Conservation (phyloP, 2,329 filamentous ascomycete species). For the Arthrinium phaeospermum region DNA sequence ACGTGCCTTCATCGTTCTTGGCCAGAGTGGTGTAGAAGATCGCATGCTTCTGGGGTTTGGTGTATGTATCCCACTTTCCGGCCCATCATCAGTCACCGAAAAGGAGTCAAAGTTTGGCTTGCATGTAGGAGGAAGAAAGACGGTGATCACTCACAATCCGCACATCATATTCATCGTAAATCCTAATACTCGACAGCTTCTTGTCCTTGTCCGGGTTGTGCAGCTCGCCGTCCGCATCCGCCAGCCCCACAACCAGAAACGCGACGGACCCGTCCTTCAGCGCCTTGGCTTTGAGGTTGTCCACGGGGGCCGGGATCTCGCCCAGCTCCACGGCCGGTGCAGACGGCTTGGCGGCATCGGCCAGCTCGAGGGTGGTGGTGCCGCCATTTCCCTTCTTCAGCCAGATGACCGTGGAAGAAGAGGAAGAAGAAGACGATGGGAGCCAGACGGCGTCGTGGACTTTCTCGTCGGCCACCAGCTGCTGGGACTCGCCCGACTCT, state of each 20-base stretch:
- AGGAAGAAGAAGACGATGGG: constrained; percentile 30
- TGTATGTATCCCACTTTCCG: constrained; percentile 40
- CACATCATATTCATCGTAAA: constrained; percentile 43
- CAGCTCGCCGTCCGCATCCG: constrained; percentile 38
- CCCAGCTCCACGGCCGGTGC: constrained; percentile 35
- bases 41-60: constrained; percentile 37
- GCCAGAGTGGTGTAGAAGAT: constrained; percentile 47
- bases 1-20: constrained; percentile 33
- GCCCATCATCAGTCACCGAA: constrained; percentile 1
- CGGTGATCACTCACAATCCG: constrained; percentile 37
- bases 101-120: background rate
- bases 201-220: constrained; percentile 39
- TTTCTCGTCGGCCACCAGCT: constrained; percentile 35
- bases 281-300: constrained; percentile 40
- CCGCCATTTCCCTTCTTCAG: constrained; percentile 39
- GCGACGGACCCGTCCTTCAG: constrained; percentile 42
- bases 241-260: constrained; percentile 42
- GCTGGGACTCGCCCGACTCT: constrained; percentile 33
- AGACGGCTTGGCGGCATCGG: constrained; percentile 30
- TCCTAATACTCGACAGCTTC: constrained; percentile 36
- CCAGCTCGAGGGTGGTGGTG: constrained; percentile 39
- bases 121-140: background rate
- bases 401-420: constrained; percentile 38
- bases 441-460: constrained; percentile 45
- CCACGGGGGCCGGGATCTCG: constrained; percentile 41